Evolutionary conservation across 805 yeast species (phyloP), one percentile per base, ranked within the genome.

Genomic region (Helenozyma rhizophorensis): DNA sequence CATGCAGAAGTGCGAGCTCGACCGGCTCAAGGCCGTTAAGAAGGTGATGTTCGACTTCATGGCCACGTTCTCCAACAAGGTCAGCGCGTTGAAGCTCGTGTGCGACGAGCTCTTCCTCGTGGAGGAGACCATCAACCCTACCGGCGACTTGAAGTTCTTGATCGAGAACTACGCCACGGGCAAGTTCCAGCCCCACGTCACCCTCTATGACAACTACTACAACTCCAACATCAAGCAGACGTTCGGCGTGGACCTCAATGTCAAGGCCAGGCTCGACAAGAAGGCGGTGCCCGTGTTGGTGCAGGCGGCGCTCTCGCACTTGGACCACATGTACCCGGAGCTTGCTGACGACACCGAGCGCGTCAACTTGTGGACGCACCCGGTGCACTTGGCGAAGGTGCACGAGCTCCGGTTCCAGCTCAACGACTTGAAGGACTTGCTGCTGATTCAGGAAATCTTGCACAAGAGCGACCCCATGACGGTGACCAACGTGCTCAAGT

Each of bases 1-100:
- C 53, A 77, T 86, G 84, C 90, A 85, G 53, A 74, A 79, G 47
- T 85, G 93, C 60, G 95, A 86, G 58, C 56, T 74, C 22, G 94
- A 86, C 58, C 71, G 96, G 42, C 64, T 83, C 38, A 70, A 72
- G 42, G 93, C 93, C 0, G 62, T 86, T 40, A 84, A 85, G 54
- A 80, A 83, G 39, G 89, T 80, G 1, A 72, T 83, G 9, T 67
- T 76, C 32, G 95, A 85, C 53, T 83, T 83, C 45, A 62, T 83
- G 14, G 76, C 86, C 0, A 69, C 82, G 2, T 65, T 83, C 22
- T 70, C 85, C 23, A 78, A 76, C 48, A 76, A 73, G 30, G 68
- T 80, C 23, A 68, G 78, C 4, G 62, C 73, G 2, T 59, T 83
- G 48, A 78, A 80, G 52, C 59, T 73, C 4, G 58, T 76, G 8